Conservation (phyloP, 140 eudicot genomes). For the Anethum foeniculum region DNA sequence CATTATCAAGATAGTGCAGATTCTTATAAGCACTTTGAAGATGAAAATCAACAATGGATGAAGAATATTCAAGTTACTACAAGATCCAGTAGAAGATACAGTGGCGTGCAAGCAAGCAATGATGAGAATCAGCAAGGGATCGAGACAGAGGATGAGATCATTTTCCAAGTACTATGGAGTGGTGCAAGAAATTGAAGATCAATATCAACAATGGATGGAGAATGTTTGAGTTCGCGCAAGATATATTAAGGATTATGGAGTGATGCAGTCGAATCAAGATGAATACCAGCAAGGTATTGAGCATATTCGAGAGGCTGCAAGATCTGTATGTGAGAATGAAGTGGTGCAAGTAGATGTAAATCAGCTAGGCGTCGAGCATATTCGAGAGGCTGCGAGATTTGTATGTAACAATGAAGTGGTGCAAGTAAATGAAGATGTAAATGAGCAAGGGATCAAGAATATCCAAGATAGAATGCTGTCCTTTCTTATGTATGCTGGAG, state of each 20-base stretch:
- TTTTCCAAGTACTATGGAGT: not conserved
- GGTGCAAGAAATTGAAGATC: not conserved
- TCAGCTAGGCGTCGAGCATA: not conserved
- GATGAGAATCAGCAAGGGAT: not conserved
- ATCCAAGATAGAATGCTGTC: not conserved
- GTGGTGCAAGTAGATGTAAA: not conserved
- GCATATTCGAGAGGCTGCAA: not conserved
- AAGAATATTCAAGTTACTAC: no score
- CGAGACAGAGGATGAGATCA: not conserved
- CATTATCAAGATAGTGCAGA: no score
- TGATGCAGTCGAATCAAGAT: not conserved
- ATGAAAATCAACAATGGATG: no score
- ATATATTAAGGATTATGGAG: not conserved
- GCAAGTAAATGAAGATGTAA: not conserved
- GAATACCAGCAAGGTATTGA: not conserved
- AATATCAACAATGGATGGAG: not conserved
- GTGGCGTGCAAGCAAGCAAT: not conserved
- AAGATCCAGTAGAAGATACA: no score
- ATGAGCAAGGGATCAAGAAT: not conserved
- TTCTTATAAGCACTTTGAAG: no score
- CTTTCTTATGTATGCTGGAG: not conserved
- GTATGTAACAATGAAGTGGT: not conserved
- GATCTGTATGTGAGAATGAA: not conserved
- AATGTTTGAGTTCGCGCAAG: not conserved
- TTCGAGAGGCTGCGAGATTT: not conserved